Base-by-base conservation (phyloP, 176 grass and related monocot genomes). In the Pontederia crassipes region DNA sequence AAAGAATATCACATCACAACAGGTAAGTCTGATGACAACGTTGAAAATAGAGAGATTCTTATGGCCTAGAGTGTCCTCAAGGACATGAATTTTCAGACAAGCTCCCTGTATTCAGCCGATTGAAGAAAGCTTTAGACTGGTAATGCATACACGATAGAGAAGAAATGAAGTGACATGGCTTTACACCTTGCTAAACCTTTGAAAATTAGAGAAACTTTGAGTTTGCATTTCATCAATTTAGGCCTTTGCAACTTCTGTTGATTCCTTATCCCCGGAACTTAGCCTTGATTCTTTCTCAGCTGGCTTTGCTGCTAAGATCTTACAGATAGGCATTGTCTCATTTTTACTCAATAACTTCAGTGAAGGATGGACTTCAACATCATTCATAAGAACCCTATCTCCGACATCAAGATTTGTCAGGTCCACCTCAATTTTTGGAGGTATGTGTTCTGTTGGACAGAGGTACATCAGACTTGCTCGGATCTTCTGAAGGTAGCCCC, bases 401-500 rank as follows among this genome's bases (percentile, higher is more conserved):
- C 93, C 93, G 17, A 97, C 78, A 62, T 88, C 81, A 24, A 90
- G 79, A 82, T 91, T 83, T 71, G 84, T 62, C 45, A 91, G 82
- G 57, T 92, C 87, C 75, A 97, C 81, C 73, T 88, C 93, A 70
- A 97, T 66, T 80, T 97, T 97, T 77, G 69, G 87, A 80, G 87
- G 84, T 64, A 88, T 97, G 74, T 85, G 69, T 77, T 97, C 93
- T 50, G 85, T 67, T 58, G 81, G 84, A 69, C 87, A 91, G 72
- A 90, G 77, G 64, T 85, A 88, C 55, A 57, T 68, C 49, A 88
- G 64, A 65, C 69, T 79, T 61, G 48, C 75, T 72, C 80, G 91
- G 76, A 88, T 75, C 82, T 92, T 92, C 64, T 87, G 92, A 79
- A 97, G 74, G 69, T 82, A 73, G 9, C 92, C 92, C 11, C 92